phyloP scores from a whole-genome alignment of 495 filamentous ascomycete genomes.

The Bryoglossum gracile region DNA sequence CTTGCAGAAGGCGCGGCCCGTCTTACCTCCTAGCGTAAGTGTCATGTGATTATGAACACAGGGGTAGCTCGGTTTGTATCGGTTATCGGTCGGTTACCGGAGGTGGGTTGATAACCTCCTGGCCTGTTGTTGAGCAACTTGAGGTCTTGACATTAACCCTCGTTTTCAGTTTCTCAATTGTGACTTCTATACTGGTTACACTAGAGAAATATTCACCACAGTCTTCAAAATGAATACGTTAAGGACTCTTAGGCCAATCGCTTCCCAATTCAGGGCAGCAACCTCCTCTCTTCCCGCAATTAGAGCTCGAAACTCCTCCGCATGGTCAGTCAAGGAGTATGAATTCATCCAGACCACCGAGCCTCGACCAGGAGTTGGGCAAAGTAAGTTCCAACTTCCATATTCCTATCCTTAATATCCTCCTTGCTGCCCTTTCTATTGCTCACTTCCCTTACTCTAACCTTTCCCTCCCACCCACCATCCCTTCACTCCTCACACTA shows the following conservation, averaged over 20 bases:
- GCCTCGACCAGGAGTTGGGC: constrained; percentile 80
- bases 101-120: too few species aligned
- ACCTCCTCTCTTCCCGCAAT: constrained; percentile 32
- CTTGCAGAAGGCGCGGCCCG: not conserved
- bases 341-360: constrained; percentile 73
- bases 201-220: not conserved
- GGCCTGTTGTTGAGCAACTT: too few species aligned
- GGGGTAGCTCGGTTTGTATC: constrained; percentile 9
- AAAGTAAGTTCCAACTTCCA: constrained; percentile 50
- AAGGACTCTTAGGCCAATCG: constrained; percentile 49
- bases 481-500: constrained; percentile 15
- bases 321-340: constrained; percentile 52
- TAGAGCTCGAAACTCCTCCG: constrained; percentile 49
- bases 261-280: constrained; percentile 45
- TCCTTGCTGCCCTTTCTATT: not conserved
- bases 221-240: constrained; percentile 45
- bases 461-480: not conserved
- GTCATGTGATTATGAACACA: not conserved
- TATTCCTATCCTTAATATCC: too few species aligned
- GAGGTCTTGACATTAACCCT: too few species aligned
- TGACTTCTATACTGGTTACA: too few species aligned
- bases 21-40: not conserved
- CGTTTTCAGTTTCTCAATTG: too few species aligned
- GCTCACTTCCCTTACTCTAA: not conserved
- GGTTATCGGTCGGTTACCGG: constrained; percentile 2